Base-by-base conservation (phyloP, 2,329 filamentous ascomycete species). In the Penicillium sp. region DNA sequence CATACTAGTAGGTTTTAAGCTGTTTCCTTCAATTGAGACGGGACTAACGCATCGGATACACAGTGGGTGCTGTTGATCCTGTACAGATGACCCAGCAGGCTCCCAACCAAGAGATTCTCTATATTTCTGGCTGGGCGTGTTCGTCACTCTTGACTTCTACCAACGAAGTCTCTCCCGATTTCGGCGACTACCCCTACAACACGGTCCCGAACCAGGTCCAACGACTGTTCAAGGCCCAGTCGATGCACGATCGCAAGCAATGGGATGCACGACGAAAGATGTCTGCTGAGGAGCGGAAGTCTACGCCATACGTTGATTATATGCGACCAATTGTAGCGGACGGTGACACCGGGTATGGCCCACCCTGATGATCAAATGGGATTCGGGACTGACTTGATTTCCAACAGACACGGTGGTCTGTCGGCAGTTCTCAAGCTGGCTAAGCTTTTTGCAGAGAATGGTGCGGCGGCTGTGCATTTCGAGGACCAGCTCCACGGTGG, bases 11-110 rank as follows among this genome's bases (percentile, higher is more conserved):
- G 68, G 65, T 64, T 18, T 35, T n/a, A 6, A 28, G 36, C 3
- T 4, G 0, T 3, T 22, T 4, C 8, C 18, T 30, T 24, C 22
- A 24, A 25, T 18, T 44, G 6, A 9, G 24, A 14, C 16, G 18
- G 44, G 35, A 20, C 57, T 63, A 49, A 64, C 52, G 64, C 51
- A n/a, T 35, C 16, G 33, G 18, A 38, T n/a, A 36, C 18, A 38
- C 46, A 92, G 89, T 99, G 88, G 94, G 94, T 63, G 94, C 92
- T 54, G 95, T 99, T 74, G 94, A 99, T 69, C 94, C 94, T n/a
- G 86, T 97, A 10, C 94, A 99, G 76, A 97, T 99, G 94, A 96
- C 94, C 44, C 94, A 99, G 73, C 94, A 97, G 77, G 94, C 94
- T 14, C 84, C 89, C 5, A 89, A 97, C 75, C 94, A 97, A 70